These are phyloP conservation scores for Dendrobium nobile DNA, from an alignment of 106 monocot species.

Conservation along the genomic window DNA sequence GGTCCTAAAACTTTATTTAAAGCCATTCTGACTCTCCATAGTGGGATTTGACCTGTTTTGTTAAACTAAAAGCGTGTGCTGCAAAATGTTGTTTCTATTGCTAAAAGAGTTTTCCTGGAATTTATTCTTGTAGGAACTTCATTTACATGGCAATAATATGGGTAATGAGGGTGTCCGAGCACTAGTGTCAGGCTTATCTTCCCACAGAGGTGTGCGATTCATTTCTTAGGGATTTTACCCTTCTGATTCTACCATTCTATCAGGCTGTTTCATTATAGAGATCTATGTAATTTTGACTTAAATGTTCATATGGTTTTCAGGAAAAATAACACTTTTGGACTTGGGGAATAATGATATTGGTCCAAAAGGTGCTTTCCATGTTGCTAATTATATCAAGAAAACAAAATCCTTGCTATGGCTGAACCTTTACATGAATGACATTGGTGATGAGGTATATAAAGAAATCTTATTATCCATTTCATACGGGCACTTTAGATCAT, in stretches of 20 bases:
- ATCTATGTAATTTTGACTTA: background rate
- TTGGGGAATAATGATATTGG: slow-evolving; percentile 95
- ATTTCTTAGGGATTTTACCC: background rate
- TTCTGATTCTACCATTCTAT: background rate
- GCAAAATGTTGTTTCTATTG: background rate
- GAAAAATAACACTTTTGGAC: slow-evolving; percentile 81
- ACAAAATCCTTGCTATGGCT: slow-evolving; percentile 83
- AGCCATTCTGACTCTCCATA: background rate
- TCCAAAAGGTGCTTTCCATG: slow-evolving; percentile 81
- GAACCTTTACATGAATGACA: slow-evolving; percentile 98
- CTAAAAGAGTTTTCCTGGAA: background rate
- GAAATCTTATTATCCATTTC: slow-evolving; percentile 1
- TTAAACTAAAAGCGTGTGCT: background rate
- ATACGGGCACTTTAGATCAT: background rate
- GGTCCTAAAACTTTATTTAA: background rate
- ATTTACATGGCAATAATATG: slow-evolving; percentile 93
- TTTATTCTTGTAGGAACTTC: slow-evolving; percentile 58
- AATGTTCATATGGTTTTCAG: slow-evolving; percentile 21
- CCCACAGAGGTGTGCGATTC: slow-evolving; percentile 59
- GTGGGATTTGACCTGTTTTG: background rate
- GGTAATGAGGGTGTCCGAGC: slow-evolving; percentile 85
- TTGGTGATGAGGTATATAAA: slow-evolving; percentile 80
- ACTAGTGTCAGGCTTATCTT: slow-evolving; percentile 68
- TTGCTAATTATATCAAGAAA: slow-evolving; percentile 82
- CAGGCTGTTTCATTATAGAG: background rate